Evolutionary conservation across 169 alveolate species (phyloP).

Genomic region (Plasmodium gaboni): DNA sequence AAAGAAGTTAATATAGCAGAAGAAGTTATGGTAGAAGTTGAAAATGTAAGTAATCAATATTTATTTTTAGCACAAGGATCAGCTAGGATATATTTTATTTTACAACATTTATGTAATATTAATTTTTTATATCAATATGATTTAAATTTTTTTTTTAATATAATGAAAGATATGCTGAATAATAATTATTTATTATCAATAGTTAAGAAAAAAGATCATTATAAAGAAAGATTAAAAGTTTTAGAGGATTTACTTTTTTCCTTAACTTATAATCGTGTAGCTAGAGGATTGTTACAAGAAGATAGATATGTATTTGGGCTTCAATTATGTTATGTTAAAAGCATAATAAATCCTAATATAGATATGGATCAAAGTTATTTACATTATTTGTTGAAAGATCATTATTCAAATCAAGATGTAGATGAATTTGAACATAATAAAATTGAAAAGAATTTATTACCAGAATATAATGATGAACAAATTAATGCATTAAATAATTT

Average conservation of each 20-base stretch:
- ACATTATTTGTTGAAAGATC: constrained; percentile 74
- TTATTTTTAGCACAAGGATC: constrained; percentile 92
- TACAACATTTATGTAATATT: constrained; percentile 90
- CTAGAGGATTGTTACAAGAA: constrained; percentile 66
- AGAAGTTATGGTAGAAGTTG: constrained; percentile 94
- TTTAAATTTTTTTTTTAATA: constrained; percentile 93
- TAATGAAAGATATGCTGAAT: constrained; percentile 83
- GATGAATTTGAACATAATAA: constrained; percentile 1
- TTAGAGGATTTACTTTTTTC: constrained; percentile 35
- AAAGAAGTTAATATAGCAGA: constrained; percentile 94
- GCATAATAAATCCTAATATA: constrained; percentile 39
- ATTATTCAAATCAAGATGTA: constrained; percentile 64
- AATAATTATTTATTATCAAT: constrained; percentile 44
- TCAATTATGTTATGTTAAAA: constrained; percentile 64
- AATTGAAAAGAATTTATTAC: constrained; percentile 38
- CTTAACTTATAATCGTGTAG: constrained; percentile 68
- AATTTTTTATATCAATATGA: constrained; percentile 95
- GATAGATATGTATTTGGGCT: constrained; percentile 74
- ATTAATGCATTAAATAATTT: constrained; percentile 39
- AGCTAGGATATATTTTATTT: constrained; percentile 89
- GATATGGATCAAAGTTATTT: constrained; percentile 10
- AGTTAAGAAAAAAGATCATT: constrained; percentile 76
- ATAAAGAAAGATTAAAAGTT: constrained; percentile 74
- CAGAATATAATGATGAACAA: constrained; percentile 74
- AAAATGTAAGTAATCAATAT: constrained; percentile 90